Percentiles rank a stretch among this genome's conserved stretches.
These are phyloP conservation scores for Syzygium aromaticum DNA, from an alignment of 345 rosid genomes.

Conservation along the genomic window DNA sequence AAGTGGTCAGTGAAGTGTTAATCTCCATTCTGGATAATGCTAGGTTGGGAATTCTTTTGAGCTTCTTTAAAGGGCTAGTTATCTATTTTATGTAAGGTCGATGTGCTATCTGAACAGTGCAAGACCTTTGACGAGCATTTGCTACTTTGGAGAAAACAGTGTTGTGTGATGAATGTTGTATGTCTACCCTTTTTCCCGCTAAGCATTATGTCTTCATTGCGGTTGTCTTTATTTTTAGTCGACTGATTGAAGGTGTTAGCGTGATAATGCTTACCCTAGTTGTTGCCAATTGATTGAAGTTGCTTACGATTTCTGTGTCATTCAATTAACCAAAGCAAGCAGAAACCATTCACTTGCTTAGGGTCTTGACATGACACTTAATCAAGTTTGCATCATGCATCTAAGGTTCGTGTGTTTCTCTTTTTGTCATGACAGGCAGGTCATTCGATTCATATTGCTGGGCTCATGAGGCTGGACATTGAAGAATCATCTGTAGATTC, in stretches of 20 bases:
- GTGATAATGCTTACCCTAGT: background rate
- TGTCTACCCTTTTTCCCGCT: background rate
- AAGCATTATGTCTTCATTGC: background rate
- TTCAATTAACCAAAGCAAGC: background rate
- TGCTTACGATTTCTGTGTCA: background rate
- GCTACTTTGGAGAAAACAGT: background rate
- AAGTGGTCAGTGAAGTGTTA: background rate
- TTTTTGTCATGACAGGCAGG: slow-evolving; percentile 51
- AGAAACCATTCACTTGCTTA: background rate
- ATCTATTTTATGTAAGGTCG: background rate
- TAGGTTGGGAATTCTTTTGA: background rate
- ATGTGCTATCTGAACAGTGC: background rate
- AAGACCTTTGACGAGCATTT: background rate
- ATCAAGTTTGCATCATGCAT: background rate
- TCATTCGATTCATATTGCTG: slow-evolving; percentile 74
- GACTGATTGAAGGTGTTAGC: background rate
- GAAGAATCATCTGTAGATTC: slow-evolving; percentile 69
- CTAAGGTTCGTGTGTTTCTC: background rate
- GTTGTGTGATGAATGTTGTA: background rate
- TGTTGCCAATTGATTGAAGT: background rate
- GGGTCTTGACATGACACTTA: background rate
- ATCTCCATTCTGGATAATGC: background rate
- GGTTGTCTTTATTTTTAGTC: background rate
- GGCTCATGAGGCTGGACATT: slow-evolving; percentile 79
- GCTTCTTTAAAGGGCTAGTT: background rate